Conservation (phyloP, 192 early-diverging fungal species). For the Geranomyces michiganensis region DNA sequence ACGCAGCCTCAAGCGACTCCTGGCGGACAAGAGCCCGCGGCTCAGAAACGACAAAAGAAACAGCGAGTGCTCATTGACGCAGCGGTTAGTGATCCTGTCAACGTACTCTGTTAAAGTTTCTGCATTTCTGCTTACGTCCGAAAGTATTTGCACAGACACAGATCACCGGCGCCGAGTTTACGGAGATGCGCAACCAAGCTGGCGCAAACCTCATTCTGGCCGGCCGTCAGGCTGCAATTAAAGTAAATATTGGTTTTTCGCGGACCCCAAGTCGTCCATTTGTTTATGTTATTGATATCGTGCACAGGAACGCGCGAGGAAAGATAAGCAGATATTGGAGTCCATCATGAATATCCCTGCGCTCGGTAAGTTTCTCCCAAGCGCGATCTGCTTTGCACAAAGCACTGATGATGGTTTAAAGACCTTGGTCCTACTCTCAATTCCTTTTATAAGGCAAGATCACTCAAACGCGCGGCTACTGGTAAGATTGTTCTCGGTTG, state of each 20-base stretch:
- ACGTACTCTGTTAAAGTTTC: background rate
- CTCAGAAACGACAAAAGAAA: background rate
- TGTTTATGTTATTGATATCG: background rate
- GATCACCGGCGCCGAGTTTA: constrained; percentile 22
- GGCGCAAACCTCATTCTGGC: constrained; percentile 14
- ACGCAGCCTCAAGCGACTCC: too few relatives aligned
- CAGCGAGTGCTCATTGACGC: constrained; percentile 12
- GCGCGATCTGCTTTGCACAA: background rate
- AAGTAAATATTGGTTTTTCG: background rate
- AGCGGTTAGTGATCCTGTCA: constrained; percentile 7
- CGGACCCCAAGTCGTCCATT: background rate
- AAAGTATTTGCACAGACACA: constrained; percentile 31
- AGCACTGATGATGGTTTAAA: background rate
- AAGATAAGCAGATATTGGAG: constrained; percentile 23
- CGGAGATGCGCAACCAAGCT: constrained; percentile 16
- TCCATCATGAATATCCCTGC: constrained; percentile 1
- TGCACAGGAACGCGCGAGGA: background rate
- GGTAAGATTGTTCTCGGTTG: too few relatives aligned
- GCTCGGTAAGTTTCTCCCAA: background rate
- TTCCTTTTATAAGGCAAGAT: background rate
- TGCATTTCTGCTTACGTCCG: too few relatives aligned
- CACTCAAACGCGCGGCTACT: background rate
- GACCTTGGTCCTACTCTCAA: constrained; percentile 6
- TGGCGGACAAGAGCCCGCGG: background rate
- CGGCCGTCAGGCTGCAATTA: constrained; percentile 9